Evolutionary conservation across 1,284 basidiomycete species (phyloP).

Genomic region (Pyrrhoderma lamaoense): DNA sequence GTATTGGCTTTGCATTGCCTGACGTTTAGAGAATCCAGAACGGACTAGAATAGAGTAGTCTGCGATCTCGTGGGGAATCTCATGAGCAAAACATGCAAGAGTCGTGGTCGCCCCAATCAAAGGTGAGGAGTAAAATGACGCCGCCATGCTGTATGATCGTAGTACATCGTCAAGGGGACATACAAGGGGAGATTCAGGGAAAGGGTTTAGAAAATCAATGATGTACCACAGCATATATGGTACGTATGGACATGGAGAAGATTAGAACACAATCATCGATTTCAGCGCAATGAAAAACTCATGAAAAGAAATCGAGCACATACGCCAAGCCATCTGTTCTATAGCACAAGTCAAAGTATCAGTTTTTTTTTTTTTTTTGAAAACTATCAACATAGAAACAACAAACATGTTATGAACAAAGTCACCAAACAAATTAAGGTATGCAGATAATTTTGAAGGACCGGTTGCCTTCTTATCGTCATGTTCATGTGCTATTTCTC

Average conservation of each 20-base stretch:
- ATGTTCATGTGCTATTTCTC: conserved; percentile 23
- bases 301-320: conserved; percentile 28
- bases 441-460: conserved; percentile 77
- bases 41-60: conserved; percentile 87
- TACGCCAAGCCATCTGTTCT: conserved; percentile 83
- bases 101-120: conserved; percentile 86
- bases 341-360: conserved; percentile 14
- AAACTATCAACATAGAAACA: conserved; percentile 12
- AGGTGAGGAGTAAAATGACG: conserved; percentile 85
- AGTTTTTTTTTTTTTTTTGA: not conserved
- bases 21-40: conserved; percentile 80
- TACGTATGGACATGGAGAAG: not conserved
- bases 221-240: not conserved
- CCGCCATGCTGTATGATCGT: conserved; percentile 62
- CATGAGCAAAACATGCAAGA: conserved; percentile 85
- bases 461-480: conserved; percentile 28
- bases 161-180: not conserved
- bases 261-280: not conserved
- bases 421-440: conserved; percentile 85
- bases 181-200: conserved; percentile 1
- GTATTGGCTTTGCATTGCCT: conserved; percentile 89
- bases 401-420: conserved; percentile 82
- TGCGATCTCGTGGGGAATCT: conserved; percentile 88
- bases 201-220: not conserved
- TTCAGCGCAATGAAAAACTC: not conserved